Base-by-base conservation (phyloP, 352 stramenopile genomes). In the Phytopythium cucurbitacearum region DNA sequence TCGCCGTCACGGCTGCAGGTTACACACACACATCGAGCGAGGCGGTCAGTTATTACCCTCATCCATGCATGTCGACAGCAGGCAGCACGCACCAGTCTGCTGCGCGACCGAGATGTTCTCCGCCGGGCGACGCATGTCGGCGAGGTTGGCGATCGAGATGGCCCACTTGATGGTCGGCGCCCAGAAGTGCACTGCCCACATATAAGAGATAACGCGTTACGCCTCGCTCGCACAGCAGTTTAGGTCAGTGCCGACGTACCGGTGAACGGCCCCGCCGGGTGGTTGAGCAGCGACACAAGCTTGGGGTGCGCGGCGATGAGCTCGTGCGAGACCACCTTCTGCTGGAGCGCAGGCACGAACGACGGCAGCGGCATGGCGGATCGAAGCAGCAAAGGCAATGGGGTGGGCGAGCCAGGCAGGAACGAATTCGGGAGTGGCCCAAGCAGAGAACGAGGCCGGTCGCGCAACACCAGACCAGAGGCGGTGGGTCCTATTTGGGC, bases 241-340 rank as follows among this genome's bases (percentile, higher is more conserved):
- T 16, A 33, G 11, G 40, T 32, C 12, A 71, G 65, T 43, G 45
- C 21, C 21, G 21, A 28, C 21, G 21, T 28, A 85, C 82, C 69
- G 13, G 85, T 96, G 62, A 96, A 96, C 10, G 86, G 87, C 5
- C 87, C 87, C 1, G 86, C 86, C n/a, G 85, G 85, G 64, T 93
- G 84, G 45, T 67, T 60, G 34, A 96, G 63, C 50, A 95, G 55
- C 35, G 71, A 55, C 55, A 53, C 58, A 59, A 90, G 51, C 63
- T 81, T 80, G 42, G 80, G 70, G 64, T 85, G 88, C 50, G 61
- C 70, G 49, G 74, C 76, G 40, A 90, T 64, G 52, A 88, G 60
- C 44, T 82, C 73, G 35, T 76, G 57, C 66, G 73, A 64, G 48
- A 90, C 62, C 51, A 90, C 76, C 58, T 81, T 85, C 60, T 75